Base-by-base conservation (phyloP, 352 stramenopile genomes). In the Globisporangium acanthophoron region DNA sequence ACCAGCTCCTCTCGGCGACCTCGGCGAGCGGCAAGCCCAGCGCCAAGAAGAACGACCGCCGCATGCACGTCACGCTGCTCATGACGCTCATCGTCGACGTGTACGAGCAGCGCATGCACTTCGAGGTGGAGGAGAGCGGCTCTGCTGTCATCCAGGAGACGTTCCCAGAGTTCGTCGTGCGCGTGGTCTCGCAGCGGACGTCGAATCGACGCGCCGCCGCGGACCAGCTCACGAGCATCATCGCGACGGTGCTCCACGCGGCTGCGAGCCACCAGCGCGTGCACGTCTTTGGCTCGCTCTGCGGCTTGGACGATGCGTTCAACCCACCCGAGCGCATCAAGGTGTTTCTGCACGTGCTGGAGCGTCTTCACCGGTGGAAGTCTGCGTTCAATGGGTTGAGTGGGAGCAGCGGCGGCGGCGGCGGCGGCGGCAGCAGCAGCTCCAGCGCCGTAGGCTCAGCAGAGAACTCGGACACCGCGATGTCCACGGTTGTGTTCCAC, bases 81-180 rank as follows among this genome's bases (percentile, higher is more conserved):
- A 78, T 90, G 70, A 64, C 75, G 7, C 62, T 87, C 60, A 89
- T 91, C 56, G 61, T 90, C 40, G 81, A 93, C 47, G 72, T 90
- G 8, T 91, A 87, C 63, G 83, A 91, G 49, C 78, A 89, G 58
- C 70, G 68, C 3, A 63, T 85, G 45, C 54, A 71, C 20, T 61
- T 56, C 21, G 75, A 82, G 56, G 24, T 68, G 39, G 80, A 85
- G 49, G 65, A 71, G 43, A 56, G 61, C 44, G 49, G 48, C n/a
- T 58, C 12, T 3, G 20, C 16, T 5, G 65, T 60, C 35, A 65
- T 85, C 35, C 69, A 70, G 41, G 78, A 91, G 59, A 80, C 75
- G 55, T 85, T 91, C 31, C 76, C 80, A 0, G 80, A 91, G 63
- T 89, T 80, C 37, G 76, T 85, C n/a, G 69, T 77, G 52, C 79